A percentile compares a stretch with the other conserved stretches of the same genome.
Conservation (phyloP, 805 yeast genomes). For the Ascoidea rubescens region DNA sequence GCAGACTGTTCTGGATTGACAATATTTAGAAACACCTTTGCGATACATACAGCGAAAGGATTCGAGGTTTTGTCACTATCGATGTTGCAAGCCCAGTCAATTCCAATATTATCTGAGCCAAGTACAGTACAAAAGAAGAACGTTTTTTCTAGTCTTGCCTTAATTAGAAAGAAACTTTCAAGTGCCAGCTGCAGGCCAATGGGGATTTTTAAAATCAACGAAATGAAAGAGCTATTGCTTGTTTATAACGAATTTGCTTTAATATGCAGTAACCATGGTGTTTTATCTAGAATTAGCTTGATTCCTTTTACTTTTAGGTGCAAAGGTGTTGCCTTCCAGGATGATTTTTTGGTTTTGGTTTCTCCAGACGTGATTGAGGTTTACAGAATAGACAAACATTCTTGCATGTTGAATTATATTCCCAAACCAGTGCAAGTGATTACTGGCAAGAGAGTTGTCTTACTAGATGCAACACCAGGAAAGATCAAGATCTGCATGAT, state of each 20-base stretch:
- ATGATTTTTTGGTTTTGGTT: constrained; percentile 36
- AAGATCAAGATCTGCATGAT: constrained; percentile 34
- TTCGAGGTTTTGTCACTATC: constrained; percentile 52
- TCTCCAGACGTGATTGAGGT: constrained; percentile 61
- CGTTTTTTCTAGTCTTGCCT: constrained; percentile 18
- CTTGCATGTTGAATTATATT: constrained; percentile 17
- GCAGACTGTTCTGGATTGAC: constrained; percentile 49
- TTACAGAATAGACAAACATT: constrained; percentile 38
- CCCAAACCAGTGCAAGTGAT: constrained; percentile 51
- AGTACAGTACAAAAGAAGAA: constrained; percentile 13
- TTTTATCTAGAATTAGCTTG: constrained; percentile 28
- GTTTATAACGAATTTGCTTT: constrained; percentile 64
- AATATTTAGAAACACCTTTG: constrained; percentile 50
- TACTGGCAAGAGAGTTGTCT: constrained; percentile 49
- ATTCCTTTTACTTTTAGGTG: constrained; percentile 29
- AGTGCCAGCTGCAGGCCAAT: constrained; percentile 32
- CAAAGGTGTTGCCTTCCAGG: constrained; percentile 25
- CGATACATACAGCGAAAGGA: constrained; percentile 54
- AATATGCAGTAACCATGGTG: constrained; percentile 45
- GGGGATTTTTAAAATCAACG: constrained; percentile 48
- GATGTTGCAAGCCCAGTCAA: constrained; percentile 35
- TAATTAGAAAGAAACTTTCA: constrained; percentile 25
- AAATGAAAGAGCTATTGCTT: constrained; percentile 38
- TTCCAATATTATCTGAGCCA: constrained; percentile 36
- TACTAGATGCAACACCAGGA: constrained; percentile 25